Conservation (phyloP, 2,329 filamentous ascomycete genomes). For the Fusarium sp. region DNA sequence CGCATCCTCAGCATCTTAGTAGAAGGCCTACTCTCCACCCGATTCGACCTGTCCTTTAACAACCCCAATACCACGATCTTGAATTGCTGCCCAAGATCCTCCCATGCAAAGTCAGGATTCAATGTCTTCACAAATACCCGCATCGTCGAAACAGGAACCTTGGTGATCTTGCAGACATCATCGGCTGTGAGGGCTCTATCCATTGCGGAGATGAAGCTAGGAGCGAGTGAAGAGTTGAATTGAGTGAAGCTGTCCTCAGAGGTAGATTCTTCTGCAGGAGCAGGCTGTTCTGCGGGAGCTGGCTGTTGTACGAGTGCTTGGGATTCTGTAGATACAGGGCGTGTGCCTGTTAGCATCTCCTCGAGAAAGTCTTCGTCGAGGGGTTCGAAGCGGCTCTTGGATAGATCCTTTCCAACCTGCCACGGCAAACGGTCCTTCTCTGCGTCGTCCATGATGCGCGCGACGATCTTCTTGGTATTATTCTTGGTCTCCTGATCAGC, state of each 20-base stretch:
- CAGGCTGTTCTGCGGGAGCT: neutral
- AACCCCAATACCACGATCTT: slow-evolving; percentile 14
- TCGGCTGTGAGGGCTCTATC: neutral
- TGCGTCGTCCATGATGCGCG: slow-evolving; percentile 4
- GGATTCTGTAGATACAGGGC: rapidly evolving
- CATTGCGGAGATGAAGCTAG: slow-evolving; percentile 4
- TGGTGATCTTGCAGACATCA: slow-evolving; percentile 12
- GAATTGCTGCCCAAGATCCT: slow-evolving; percentile 6
- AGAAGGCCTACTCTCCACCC: slow-evolving; percentile 10
- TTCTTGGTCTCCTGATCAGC: neutral
- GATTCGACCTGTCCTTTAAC: neutral
- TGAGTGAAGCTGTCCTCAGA: neutral
- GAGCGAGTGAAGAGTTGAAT: slow-evolving; percentile 8
- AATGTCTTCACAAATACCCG: neutral
- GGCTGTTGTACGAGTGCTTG: neutral
- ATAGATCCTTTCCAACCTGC: slow-evolving; percentile 15
- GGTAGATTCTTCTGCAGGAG: rapidly evolving
- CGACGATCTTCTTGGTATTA: slow-evolving; percentile 6
- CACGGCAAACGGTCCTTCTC: slow-evolving; percentile 11
- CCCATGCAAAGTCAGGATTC: slow-evolving; percentile 15
- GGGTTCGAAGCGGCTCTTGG: slow-evolving; percentile 2
- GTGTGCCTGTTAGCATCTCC: neutral
- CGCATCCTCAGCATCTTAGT: neutral
- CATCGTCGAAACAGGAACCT: slow-evolving; percentile 4
- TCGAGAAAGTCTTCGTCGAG: slow-evolving; percentile 17